Evolutionary conservation across 2,329 filamentous ascomycete genomes (phyloP), one percentile per base, ranked within the genome.

Genomic region (Fusarium nurragi): DNA sequence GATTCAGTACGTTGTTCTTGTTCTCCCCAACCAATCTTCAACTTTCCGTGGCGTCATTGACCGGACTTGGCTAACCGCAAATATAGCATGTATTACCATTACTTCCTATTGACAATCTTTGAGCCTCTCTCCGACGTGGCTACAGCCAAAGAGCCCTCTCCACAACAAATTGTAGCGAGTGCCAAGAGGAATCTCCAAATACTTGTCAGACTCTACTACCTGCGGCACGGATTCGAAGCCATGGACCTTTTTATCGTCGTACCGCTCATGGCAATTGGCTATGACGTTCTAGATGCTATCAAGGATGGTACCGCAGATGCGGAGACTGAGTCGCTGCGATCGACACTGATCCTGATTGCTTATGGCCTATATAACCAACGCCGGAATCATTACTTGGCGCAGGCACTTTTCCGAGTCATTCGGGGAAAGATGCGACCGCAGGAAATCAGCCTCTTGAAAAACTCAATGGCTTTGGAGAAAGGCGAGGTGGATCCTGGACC

Each of bases 311-410:
- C 49, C 0, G 19, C 69, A 0, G n/a, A 25, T 2, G 11, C 34
- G 3, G 45, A 69, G 39, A 50, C 72, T 1, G 72, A 77, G 34
- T 40, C 60, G 0, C 39, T 77, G n/a, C 70, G 74, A 12, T 75
- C 77, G 0, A 75, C 73, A 0, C 70, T 79, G 1, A 62, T 79
- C n/a, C 61, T 79, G 2, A 64, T 73, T 11, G 74, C 72, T 2
- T 73, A 77, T 30, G 77, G 77, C 0, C 52, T 78, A 0, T 72
- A 73, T 45, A 54, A 60, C 28, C 77, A 78, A 43, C 73, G 75
- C 2, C 72, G 54, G 10, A 77, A 75, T 28, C 72, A 78, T 41
- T 75, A 77, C 49, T 48, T 78, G 7, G 74, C 72, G 0, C 66
- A 75, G 34, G 72, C 73, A 1, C 60, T 78, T 1, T 78, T 75